Evolutionary conservation across 139 green algal genomes (phyloP).

Genomic region (Chlamydomonas applanata): DNA sequence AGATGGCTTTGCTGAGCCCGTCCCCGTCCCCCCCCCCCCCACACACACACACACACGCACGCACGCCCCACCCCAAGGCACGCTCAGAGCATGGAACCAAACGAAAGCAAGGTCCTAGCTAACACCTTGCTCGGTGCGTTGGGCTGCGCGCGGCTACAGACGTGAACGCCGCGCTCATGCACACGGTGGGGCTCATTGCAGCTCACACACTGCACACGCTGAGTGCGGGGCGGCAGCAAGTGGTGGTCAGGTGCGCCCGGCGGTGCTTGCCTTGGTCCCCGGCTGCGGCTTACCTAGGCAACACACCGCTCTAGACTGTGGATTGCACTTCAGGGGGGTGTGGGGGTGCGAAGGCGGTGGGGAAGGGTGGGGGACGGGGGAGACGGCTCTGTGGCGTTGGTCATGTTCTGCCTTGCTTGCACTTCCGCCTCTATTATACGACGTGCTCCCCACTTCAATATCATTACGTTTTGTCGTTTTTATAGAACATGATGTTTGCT

Average conservation of each 20-base stretch:
- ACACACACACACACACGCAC: neutral
- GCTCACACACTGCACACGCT: slow-evolving; percentile 52
- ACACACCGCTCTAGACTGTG: neutral
- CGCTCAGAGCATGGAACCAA: no score
- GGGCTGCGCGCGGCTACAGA: slow-evolving; percentile 36
- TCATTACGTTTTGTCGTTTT: neutral
- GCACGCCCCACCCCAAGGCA: slow-evolving; percentile 7
- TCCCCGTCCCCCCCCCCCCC: neutral
- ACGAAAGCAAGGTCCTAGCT: no score
- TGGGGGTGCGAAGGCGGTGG: no score
- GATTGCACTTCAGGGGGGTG: neutral
- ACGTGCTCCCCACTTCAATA: neutral
- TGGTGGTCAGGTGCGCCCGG: slow-evolving; percentile 25
- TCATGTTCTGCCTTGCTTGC: neutral
- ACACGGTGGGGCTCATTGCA: slow-evolving; percentile 52
- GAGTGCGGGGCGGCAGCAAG: slow-evolving; percentile 24
- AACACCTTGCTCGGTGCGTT: no score
- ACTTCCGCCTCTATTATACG: neutral
- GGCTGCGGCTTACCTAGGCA: no score
- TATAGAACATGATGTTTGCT: no score
- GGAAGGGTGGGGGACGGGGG: no score
- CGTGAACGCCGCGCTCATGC: slow-evolving; percentile 43
- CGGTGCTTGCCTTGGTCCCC: neutral
- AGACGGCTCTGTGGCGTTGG: neutral
- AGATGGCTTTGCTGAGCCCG: neutral